Evolutionary conservation across 169 alveolate genomes (phyloP).

Genomic region (Eimeria falciformis): DNA sequence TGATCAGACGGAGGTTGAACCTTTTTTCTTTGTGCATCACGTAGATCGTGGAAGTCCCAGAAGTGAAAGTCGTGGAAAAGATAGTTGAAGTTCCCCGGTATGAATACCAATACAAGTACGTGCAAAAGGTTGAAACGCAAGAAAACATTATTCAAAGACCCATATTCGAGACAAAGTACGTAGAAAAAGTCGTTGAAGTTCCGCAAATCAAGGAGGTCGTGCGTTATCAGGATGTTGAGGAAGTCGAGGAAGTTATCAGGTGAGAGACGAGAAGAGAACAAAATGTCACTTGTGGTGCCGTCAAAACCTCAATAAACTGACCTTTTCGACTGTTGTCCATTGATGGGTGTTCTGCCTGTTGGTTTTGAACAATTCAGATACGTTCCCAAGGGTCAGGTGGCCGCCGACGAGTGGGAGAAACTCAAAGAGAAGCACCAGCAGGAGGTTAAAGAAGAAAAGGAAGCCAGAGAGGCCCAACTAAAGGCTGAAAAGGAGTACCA

Average conservation of each 20-base stretch:
- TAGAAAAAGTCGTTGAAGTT: constrained; percentile 89
- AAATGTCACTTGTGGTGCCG: neutral
- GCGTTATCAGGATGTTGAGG: constrained; percentile 85
- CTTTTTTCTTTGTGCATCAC: neutral
- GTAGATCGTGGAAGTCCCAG: constrained; percentile 89
- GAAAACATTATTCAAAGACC: constrained; percentile 87
- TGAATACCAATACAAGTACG: constrained; percentile 86
- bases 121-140: constrained; percentile 87
- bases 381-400: constrained; percentile 82
- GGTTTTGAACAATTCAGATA: constrained; percentile 76
- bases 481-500: constrained; percentile 73
- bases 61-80: constrained; percentile 87
- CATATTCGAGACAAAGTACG: constrained; percentile 84
- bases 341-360: neutral
- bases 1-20: neutral
- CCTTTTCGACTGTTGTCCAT: neutral
- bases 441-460: constrained; percentile 71
- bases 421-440: constrained; percentile 70
- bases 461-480: constrained; percentile 68
- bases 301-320: no score
- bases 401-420: constrained; percentile 80
- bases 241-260: constrained; percentile 85
- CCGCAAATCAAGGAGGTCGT: constrained; percentile 85
- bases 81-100: constrained; percentile 87
- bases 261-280: constrained; percentile 33